These are phyloP conservation scores for Saccharomyces kudriavzevii DNA, from an alignment of 805 yeast species.

Conservation along the genomic window DNA sequence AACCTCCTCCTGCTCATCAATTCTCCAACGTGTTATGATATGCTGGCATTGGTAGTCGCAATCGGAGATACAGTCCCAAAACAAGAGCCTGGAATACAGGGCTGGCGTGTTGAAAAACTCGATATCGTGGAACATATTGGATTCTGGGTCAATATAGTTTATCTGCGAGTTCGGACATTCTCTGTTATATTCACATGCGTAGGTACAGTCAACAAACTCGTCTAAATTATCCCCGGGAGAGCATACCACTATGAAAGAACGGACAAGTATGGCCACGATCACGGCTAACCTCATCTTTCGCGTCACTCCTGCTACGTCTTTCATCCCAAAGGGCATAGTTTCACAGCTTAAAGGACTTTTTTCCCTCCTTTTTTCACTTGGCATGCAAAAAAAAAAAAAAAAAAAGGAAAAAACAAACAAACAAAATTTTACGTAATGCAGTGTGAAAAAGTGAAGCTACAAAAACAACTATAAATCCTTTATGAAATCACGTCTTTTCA, in stretches of 20 bases:
- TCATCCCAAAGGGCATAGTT: not conserved
- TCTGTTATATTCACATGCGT: conserved; percentile 38
- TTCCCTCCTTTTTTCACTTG: not conserved
- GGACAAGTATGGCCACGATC: not conserved
- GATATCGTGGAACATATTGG: conserved; percentile 20
- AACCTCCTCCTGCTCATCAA: conserved; percentile 41
- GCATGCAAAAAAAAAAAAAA: not conserved
- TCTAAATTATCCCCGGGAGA: conserved; percentile 58
- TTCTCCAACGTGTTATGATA: conserved; percentile 51
- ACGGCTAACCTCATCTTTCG: not conserved
- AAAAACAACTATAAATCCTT: not conserved
- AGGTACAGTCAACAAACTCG: conserved; percentile 48
- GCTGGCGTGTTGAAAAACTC: conserved; percentile 24
- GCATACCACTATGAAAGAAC: conserved; percentile 16
- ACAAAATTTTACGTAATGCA: too few species aligned
- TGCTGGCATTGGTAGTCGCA: conserved; percentile 95
- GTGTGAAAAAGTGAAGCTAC: not conserved
- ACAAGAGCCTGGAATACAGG: conserved; percentile 37
- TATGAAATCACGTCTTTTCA: not conserved
- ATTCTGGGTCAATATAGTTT: conserved; percentile 18
- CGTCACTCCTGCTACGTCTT: not conserved
- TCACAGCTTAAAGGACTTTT: not conserved
- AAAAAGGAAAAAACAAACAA: too few species aligned
- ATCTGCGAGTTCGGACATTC: conserved; percentile 16
- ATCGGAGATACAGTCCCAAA: conserved; percentile 70